phyloP scores from a whole-genome alignment of 176 grass and related monocot genomes.

The Zizania latifolia region DNA sequence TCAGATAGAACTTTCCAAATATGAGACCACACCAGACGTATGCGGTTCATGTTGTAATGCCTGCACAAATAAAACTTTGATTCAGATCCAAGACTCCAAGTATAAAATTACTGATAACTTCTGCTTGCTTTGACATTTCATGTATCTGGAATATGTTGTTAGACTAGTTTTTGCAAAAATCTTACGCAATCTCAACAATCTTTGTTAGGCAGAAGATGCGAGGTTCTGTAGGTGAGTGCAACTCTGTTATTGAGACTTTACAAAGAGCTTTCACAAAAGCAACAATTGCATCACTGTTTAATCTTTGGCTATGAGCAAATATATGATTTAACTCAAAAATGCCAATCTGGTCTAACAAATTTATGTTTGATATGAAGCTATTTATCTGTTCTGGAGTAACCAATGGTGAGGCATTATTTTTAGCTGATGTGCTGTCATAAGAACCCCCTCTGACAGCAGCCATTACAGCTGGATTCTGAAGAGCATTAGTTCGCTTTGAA shows the following conservation, averaged over 20 bases:
- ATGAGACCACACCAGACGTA: constrained; percentile 88
- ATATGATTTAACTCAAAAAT: constrained; percentile 98
- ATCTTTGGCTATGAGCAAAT: constrained; percentile 93
- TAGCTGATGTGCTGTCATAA: constrained; percentile 82
- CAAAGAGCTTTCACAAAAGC: constrained; percentile 98
- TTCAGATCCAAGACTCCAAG: not conserved
- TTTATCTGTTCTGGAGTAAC: constrained; percentile 93
- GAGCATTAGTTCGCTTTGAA: constrained; percentile 64
- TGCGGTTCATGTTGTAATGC: constrained; percentile 99
- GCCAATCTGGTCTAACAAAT: constrained; percentile 94
- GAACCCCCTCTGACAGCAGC: constrained; percentile 93
- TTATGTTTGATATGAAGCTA: constrained; percentile 92
- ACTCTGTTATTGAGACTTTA: constrained; percentile 86
- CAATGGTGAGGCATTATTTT: constrained; percentile 49
- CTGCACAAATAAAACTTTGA: constrained; percentile 46
- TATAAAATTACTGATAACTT: not conserved
- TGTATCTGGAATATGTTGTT: constrained; percentile 13
- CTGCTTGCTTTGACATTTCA: constrained; percentile 7
- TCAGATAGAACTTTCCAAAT: constrained; percentile 96
- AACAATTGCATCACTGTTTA: constrained; percentile 99
- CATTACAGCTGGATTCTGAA: constrained; percentile 93
- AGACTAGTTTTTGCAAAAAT: constrained; percentile 26
- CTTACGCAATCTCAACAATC: constrained; percentile 99
- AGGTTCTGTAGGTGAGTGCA: constrained; percentile 92
- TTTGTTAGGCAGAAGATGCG: constrained; percentile 97